Evolutionary conservation across 371 early-diverging fungal genomes (phyloP), one percentile per base, ranked within the genome.

Genomic region (Enterospora canceri): DNA sequence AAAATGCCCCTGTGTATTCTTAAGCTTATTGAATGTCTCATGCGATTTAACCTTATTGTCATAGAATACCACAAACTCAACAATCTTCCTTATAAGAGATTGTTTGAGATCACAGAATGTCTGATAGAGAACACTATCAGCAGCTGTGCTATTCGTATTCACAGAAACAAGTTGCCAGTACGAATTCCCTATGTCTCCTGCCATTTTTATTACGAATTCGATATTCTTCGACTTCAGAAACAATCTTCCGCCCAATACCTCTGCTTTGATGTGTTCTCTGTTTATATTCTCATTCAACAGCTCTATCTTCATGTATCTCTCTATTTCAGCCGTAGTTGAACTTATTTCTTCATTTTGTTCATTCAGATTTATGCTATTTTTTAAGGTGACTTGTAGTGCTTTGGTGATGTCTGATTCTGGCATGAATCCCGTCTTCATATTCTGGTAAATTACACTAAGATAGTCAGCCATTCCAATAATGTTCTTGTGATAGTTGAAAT

Each of bases 171-270:
- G 58, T 31, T 58, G 26, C 71, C 71, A 74, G 18, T 58, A 28
- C 2, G 74, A 70, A 28, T 19, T 54, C n/a, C 28, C 19, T 31
- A 65, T 19, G 2, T 60, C 60, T 2, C 74, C 74, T 56, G 64
- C 68, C 51, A 74, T 35, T 1, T 57, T 48, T 3, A 74, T 21
- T 49, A 57, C 58, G 55, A 70, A 65, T 4, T 26, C 24, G 24
- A 72, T 56, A 47, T 53, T 31, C 12, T 24, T 49, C 2, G 47
- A 29, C n/a, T 58, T 35, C 18, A 74, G n/a, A 32, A 32, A n/a
- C 0, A 67, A 40, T n/a, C 60, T 57, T n/a, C 66, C 70, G 3
- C 62, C 47, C 19, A 58, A 65, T 18, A 74, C 70, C 70, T 59
- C 63, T 62, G 4, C 29, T 4, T 24, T 70, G 46, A 56, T 74